These are phyloP conservation scores for Claviceps quebecensis DNA, from an alignment of 2,329 filamentous ascomycete species.

Conservation along the genomic window DNA sequence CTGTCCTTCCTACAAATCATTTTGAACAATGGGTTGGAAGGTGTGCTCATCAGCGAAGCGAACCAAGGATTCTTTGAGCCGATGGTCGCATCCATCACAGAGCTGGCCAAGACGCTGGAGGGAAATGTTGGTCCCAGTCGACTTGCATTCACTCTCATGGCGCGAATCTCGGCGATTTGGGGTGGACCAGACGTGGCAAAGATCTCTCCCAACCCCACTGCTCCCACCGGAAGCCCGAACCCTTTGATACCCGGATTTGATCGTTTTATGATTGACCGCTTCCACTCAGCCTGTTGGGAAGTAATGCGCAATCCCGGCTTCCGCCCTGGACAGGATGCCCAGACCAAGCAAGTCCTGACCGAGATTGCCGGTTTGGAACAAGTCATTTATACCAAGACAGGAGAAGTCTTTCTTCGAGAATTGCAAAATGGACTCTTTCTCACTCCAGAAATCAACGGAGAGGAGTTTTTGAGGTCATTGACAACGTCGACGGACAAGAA, in stretches of 20 bases:
- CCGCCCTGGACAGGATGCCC: conserved; percentile 66
- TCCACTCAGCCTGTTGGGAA: conserved; percentile 83
- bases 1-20: conserved; percentile 88
- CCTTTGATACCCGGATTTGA: conserved; percentile 77
- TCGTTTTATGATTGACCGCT: conserved; percentile 74
- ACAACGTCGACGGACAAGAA: conserved; percentile 47
- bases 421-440: conserved; percentile 51
- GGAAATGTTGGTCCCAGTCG: conserved; percentile 46
- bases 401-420: conserved; percentile 61
- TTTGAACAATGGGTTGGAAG: conserved; percentile 75
- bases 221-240: conserved; percentile 34
- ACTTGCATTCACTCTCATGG: conserved; percentile 70
- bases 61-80: conserved; percentile 88
- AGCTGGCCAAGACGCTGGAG: conserved; percentile 65
- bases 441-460: conserved; percentile 47
- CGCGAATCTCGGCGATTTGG: conserved; percentile 76
- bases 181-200: conserved; percentile 66
- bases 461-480: conserved; percentile 44
- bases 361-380: conserved; percentile 84
- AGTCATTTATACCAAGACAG: conserved; percentile 80
- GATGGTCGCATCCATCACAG: conserved; percentile 72
- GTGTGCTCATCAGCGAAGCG: conserved; percentile 73
- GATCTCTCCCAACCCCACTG: conserved; percentile 36
- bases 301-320: conserved; percentile 68
- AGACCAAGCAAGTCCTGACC: conserved; percentile 72